phyloP scores from a whole-genome alignment of 768 basidiomycete genomes.

The Pisolithus sp. region DNA sequence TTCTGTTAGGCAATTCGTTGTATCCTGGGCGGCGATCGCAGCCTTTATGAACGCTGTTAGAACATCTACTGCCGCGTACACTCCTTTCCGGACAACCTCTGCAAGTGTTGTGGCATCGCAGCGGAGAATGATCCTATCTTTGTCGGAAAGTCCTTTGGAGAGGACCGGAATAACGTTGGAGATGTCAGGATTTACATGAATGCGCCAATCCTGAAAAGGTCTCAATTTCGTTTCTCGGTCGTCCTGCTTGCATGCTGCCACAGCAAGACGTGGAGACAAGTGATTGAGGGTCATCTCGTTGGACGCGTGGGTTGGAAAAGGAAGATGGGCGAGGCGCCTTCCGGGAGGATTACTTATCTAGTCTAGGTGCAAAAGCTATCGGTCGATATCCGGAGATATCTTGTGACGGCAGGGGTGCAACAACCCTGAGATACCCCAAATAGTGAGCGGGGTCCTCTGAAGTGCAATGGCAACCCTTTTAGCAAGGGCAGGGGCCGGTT shows the following conservation, averaged over 20 bases:
- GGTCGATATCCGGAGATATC: neutral
- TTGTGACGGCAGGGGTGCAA: neutral
- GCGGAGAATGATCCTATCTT: slow-evolving; percentile 23
- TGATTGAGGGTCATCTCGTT: neutral
- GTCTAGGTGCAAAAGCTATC: neutral
- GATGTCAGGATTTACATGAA: slow-evolving; percentile 2
- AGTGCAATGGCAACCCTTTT: too few relatives aligned
- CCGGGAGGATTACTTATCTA: neutral
- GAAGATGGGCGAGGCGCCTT: neutral
- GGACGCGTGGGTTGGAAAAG: neutral
- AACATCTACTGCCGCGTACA: slow-evolving; percentile 21
- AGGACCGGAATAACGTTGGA: slow-evolving; percentile 22
- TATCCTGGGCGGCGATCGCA: slow-evolving; percentile 24
- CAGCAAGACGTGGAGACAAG: neutral
- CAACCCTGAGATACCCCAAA: neutral
- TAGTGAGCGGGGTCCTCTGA: too few relatives aligned
- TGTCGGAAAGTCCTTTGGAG: slow-evolving; percentile 19
- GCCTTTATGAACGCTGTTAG: slow-evolving; percentile 22
- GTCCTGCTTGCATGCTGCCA: slow-evolving; percentile 15
- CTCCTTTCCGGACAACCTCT: slow-evolving; percentile 15
- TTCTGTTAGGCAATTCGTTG: slow-evolving; percentile 51
- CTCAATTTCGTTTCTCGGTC: slow-evolving; percentile 18
- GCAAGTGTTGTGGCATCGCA: slow-evolving; percentile 24
- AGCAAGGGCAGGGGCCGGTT: too few relatives aligned
- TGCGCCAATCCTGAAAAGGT: neutral